Conservation (phyloP, 139 green algal genomes). For the Coelastrella sp. region DNA sequence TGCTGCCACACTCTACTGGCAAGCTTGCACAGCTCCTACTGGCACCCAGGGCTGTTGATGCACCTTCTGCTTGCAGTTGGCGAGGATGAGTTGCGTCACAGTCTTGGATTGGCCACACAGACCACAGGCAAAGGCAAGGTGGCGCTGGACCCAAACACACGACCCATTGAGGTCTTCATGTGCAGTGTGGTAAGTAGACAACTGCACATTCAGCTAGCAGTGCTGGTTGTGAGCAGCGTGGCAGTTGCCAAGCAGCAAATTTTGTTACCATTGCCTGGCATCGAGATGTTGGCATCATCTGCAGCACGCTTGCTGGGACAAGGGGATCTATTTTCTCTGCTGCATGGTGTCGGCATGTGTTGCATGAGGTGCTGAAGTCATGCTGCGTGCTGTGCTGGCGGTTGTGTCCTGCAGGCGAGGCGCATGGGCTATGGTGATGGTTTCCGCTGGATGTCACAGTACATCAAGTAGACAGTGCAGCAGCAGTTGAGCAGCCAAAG, state of each 20-base stretch:
- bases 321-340: not conserved
- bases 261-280: not conserved
- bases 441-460: slow-evolving; percentile 98
- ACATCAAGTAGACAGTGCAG: slow-evolving; percentile 83
- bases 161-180: slow-evolving; percentile 98
- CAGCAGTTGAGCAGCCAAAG: not conserved
- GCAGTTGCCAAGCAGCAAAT: not conserved
- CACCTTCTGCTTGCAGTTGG: slow-evolving; percentile 29
- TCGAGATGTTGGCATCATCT: not conserved
- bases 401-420: slow-evolving; percentile 66
- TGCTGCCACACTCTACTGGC: not conserved
- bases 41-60: not conserved
- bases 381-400: slow-evolving; percentile 30
- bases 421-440: slow-evolving; percentile 97
- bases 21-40: not conserved
- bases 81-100: slow-evolving; percentile 93
- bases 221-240: not conserved
- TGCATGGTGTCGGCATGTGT: not conserved
- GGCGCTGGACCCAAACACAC: slow-evolving; percentile 86
- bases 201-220: not conserved
- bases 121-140: slow-evolving; percentile 99
- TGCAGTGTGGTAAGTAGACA: slow-evolving; percentile 90
- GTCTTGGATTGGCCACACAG: slow-evolving; percentile 91
- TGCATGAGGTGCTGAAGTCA: not conserved
- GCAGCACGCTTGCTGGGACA: not conserved